Conservation (phyloP, 305 asterid genomes). For the Rubia tinctorum region DNA sequence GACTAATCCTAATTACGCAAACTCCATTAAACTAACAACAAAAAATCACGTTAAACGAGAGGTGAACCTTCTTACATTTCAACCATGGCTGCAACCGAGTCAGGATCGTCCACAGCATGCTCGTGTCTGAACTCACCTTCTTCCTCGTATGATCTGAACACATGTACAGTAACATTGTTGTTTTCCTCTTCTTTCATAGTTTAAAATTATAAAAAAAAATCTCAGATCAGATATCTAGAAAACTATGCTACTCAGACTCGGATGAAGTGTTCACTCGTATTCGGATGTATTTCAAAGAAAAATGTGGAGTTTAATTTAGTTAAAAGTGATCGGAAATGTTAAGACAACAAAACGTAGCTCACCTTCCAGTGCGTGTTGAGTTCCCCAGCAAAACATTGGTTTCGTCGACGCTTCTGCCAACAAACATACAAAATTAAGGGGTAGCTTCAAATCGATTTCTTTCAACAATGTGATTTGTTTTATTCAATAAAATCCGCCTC, state of each 20-base stretch:
- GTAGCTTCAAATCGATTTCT: too few species aligned
- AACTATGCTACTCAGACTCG: too few species aligned
- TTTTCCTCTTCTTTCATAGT: too few species aligned
- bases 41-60: not conserved
- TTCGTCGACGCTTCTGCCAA: slow-evolving; percentile 20
- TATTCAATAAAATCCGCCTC: too few species aligned
- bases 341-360: not conserved
- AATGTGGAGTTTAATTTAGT: too few species aligned
- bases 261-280: too few species aligned
- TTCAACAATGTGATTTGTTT: too few species aligned
- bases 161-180: not conserved
- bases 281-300: too few species aligned
- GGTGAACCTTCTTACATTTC: slow-evolving; percentile 36
- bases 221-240: not conserved
- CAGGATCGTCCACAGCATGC: slow-evolving; percentile 70
- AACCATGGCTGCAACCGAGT: slow-evolving; percentile 60
- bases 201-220: not conserved
- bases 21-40: not conserved
- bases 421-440: too few species aligned
- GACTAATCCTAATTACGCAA: slow-evolving; percentile 19
- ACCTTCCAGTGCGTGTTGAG: slow-evolving; percentile 49
- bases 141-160: slow-evolving; percentile 40
- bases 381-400: slow-evolving; percentile 31
- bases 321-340: too few species aligned
- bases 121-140: slow-evolving; percentile 32